Percentiles rank a stretch among this genome's conserved stretches.
Evolutionary conservation across 2,329 filamentous ascomycete genomes (phyloP).

Genomic region (Pseudogymnoascus sp.): DNA sequence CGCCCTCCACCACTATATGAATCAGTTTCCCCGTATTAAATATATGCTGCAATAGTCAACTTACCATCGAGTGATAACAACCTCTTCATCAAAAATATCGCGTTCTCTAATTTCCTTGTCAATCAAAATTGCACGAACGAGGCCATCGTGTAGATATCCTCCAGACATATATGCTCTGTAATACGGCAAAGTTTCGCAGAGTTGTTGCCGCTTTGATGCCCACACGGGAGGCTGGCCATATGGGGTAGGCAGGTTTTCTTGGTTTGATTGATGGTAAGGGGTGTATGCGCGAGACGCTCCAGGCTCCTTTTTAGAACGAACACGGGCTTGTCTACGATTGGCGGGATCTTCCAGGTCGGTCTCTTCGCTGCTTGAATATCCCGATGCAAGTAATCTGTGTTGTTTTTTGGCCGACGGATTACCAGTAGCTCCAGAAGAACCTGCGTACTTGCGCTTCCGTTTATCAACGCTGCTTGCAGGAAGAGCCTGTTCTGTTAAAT

Average conservation of each 20-base stretch:
- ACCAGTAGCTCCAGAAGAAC: not conserved
- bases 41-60: slow-evolving; percentile 20
- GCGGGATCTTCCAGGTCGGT: not conserved
- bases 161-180: slow-evolving; percentile 55
- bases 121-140: slow-evolving; percentile 51
- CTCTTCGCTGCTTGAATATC: not conserved
- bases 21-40: slow-evolving; percentile 12
- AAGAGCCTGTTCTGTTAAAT: not conserved
- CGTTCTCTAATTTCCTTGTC: slow-evolving; percentile 45
- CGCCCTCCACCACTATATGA: slow-evolving; percentile 45
- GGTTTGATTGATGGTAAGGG: not conserved
- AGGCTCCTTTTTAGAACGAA: not conserved
- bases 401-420: not conserved
- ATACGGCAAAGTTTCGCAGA: slow-evolving; percentile 57
- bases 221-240: slow-evolving; percentile 40
- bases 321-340: not conserved
- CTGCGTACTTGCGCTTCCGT: not conserved
- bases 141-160: slow-evolving; percentile 41
- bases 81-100: slow-evolving; percentile 51
- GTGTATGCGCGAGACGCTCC: not conserved
- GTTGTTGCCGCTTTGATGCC: slow-evolving; percentile 47
- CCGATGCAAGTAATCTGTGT: not conserved
- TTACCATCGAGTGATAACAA: slow-evolving; percentile 57
- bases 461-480: not conserved
- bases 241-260: not conserved